Evolutionary conservation across 2,329 filamentous ascomycete genomes (phyloP).

Genomic region (Alternaria infectoria): DNA sequence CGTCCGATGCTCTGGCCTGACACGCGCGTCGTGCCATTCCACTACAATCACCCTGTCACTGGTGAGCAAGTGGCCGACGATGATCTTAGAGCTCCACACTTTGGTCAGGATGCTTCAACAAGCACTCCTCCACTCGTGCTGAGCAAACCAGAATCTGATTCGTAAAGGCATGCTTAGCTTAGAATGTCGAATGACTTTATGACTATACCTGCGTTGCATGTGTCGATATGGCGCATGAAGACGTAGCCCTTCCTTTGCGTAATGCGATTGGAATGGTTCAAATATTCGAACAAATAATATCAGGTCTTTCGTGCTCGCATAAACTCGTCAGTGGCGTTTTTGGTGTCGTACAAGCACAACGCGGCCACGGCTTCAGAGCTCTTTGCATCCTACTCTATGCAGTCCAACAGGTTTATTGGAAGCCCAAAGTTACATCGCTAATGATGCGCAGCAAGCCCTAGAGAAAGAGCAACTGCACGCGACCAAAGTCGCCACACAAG

Average conservation of each 20-base stretch:
- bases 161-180: neutral
- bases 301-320: neutral
- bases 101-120: constrained; percentile 50
- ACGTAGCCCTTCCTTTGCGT: neutral
- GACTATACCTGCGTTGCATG: neutral
- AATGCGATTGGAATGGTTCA: neutral
- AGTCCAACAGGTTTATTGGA: neutral
- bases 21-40: constrained; percentile 61
- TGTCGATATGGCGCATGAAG: neutral
- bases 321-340: neutral
- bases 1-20: constrained; percentile 64
- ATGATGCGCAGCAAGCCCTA: neutral
- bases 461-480: neutral
- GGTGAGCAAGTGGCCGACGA: constrained; percentile 54
- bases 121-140: constrained; percentile 54
- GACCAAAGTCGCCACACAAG: neutral
- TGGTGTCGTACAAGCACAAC: neutral
- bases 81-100: constrained; percentile 58
- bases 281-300: neutral
- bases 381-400: neutral
- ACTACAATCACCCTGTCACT: constrained; percentile 60
- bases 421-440: neutral
- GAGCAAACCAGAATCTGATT: constrained; percentile 33
- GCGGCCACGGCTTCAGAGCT: neutral
- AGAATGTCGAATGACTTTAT: constrained; percentile 5